phyloP scores from a whole-genome alignment of 306 rosid species.

The Vigna mungo region DNA sequence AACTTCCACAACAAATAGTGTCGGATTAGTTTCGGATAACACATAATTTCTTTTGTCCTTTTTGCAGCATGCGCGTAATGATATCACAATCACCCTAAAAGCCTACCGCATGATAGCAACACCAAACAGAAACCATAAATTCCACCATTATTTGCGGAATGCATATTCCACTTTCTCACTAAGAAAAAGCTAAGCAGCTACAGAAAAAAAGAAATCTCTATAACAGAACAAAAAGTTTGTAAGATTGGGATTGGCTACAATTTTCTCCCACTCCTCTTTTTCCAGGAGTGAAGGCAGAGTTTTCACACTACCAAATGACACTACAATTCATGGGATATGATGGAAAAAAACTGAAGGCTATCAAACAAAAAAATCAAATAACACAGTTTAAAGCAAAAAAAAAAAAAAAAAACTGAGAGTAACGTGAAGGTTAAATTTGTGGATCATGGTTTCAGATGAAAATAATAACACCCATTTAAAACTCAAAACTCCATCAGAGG shows the following conservation, averaged over 20 bases:
- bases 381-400: constrained; percentile 23
- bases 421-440: not conserved
- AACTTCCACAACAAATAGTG: not conserved
- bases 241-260: constrained; percentile 2
- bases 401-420: constrained; percentile 2
- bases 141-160: not conserved
- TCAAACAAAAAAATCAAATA: not conserved
- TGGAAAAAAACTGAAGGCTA: not conserved
- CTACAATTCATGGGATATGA: not conserved
- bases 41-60: not conserved
- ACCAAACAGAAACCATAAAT: constrained; percentile 26
- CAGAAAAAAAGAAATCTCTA: not conserved
- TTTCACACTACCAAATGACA: not conserved
- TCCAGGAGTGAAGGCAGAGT: not conserved
- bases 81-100: constrained; percentile 14
- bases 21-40: not conserved
- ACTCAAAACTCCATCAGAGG: not conserved
- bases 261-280: not conserved
- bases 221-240: not conserved
- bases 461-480: not conserved
- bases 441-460: not conserved
- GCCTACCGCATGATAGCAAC: constrained; percentile 9
- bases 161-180: constrained; percentile 22
- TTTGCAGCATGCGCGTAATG: constrained; percentile 27
- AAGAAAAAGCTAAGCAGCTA: not conserved